phyloP scores from a whole-genome alignment of 495 filamentous ascomycete species.

The Hypoxylon lenormandii region DNA sequence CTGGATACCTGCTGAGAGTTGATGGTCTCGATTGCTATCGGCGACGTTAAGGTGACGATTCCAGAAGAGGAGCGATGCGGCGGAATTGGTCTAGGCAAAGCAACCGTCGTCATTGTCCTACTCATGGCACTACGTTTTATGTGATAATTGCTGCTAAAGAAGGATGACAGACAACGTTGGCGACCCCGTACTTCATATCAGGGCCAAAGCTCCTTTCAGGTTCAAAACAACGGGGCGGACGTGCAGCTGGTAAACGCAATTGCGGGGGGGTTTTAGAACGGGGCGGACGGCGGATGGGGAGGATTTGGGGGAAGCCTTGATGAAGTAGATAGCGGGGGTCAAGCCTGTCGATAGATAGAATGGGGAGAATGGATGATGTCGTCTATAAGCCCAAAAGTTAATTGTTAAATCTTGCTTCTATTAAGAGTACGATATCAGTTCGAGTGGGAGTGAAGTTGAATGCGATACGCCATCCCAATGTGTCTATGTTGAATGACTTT shows the following conservation, averaged over 20 bases:
- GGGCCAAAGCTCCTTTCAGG: slow-evolving; percentile 8
- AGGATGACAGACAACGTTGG: slow-evolving; percentile 14
- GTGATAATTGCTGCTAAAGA: slow-evolving; percentile 16
- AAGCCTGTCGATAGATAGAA: slow-evolving; percentile 1
- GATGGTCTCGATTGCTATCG: slow-evolving; percentile 64
- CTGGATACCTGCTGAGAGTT: slow-evolving; percentile 52
- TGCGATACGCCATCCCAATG: neutral
- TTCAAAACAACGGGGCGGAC: slow-evolving; percentile 3
- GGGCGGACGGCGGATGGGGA: slow-evolving; percentile 5
- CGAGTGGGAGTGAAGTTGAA: slow-evolving; percentile 18
- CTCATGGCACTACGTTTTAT: slow-evolving; percentile 33
- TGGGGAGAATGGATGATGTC: slow-evolving; percentile 18
- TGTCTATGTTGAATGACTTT: slow-evolving; percentile 12
- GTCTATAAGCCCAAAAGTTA: slow-evolving; percentile 25
- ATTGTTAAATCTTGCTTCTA: slow-evolving; percentile 16
- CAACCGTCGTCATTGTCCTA: slow-evolving; percentile 64
- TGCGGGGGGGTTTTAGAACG: slow-evolving; percentile 34
- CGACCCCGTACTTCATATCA: slow-evolving; percentile 31
- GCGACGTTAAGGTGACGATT: slow-evolving; percentile 62
- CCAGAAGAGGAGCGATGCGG: slow-evolving; percentile 61
- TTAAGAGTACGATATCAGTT: slow-evolving; percentile 21
- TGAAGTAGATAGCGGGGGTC: slow-evolving; percentile 20
- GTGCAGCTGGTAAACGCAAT: slow-evolving; percentile 23
- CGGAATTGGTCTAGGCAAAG: slow-evolving; percentile 64
- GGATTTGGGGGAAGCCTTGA: slow-evolving; percentile 1